These are phyloP conservation scores for Zygnema circumcarinatum DNA, from an alignment of 139 green algal genomes.

Conservation along the genomic window DNA sequence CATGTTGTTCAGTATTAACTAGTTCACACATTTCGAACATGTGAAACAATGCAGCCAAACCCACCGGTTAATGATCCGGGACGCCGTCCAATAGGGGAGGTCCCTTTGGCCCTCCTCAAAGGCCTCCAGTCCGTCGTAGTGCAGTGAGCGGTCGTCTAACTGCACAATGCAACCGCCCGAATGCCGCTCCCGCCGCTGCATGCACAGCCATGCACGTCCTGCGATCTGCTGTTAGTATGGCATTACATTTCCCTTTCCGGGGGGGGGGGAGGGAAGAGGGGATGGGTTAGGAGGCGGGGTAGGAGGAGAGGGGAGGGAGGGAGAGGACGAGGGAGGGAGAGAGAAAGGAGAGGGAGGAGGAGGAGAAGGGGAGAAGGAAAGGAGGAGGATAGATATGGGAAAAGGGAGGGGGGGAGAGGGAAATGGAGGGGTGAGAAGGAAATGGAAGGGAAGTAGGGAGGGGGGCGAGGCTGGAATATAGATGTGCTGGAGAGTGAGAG, in stretches of 20 bases:
- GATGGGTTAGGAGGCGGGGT: too few relatives aligned
- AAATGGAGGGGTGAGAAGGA: too few relatives aligned
- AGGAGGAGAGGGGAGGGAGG: neutral
- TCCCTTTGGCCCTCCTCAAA: slow-evolving; percentile 3
- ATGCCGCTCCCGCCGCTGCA: too few relatives aligned
- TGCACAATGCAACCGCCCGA: neutral
- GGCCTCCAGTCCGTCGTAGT: neutral
- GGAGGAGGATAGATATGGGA: too few relatives aligned
- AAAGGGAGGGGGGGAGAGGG: too few relatives aligned
- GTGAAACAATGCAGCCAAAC: neutral
- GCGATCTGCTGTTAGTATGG: too few relatives aligned
- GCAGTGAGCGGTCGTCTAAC: neutral
- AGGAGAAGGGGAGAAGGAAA: neutral
- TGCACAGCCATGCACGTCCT: neutral
- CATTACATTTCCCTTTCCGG: neutral
- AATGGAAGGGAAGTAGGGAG: too few relatives aligned
- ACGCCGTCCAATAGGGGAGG: slow-evolving; percentile 10
- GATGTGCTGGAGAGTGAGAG: too few relatives aligned
- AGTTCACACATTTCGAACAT: neutral
- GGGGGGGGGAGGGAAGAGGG: neutral
- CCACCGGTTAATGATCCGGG: slow-evolving; percentile 15
- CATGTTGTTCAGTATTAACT: too few relatives aligned
- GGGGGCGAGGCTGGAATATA: too few relatives aligned
- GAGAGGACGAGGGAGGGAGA: neutral
- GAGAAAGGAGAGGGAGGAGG: neutral